Conservation (phyloP, 1,284 basidiomycete genomes). For the Ustilago nuda region DNA sequence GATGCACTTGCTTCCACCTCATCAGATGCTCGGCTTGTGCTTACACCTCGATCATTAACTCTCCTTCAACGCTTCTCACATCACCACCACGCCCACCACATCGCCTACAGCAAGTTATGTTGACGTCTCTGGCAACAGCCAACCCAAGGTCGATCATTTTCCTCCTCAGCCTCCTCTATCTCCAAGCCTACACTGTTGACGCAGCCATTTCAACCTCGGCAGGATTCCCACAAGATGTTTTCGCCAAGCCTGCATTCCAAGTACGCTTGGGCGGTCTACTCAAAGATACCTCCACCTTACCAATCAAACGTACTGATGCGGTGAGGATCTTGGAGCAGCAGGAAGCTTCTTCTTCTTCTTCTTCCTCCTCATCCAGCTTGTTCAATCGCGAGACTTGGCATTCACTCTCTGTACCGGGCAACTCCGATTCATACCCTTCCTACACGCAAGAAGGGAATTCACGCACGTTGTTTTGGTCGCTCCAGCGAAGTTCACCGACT, state of each 20-base stretch:
- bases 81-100: background rate
- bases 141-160: conserved; percentile 32
- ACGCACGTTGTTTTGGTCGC: conserved; percentile 13
- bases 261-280: conserved; percentile 9
- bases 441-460: background rate
- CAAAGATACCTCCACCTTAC: conserved; percentile 12
- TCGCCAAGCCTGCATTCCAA: conserved; percentile 47
- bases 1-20: conserved; percentile 21
- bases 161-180: conserved; percentile 30
- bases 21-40: conserved; percentile 1
- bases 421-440: background rate
- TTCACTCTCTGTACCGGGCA: conserved; percentile 19
- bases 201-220: conserved; percentile 38
- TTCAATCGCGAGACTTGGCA: background rate
- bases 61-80: background rate
- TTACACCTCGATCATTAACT: background rate
- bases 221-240: conserved; percentile 49
- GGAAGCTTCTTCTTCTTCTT: conserved; percentile 18
- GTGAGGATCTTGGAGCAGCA: conserved; percentile 37
- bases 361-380: background rate
- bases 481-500: conserved; percentile 30
- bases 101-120: background rate
- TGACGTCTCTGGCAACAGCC: conserved; percentile 13
- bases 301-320: conserved; percentile 37
- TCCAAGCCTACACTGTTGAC: conserved; percentile 22